Conservation (phyloP, 2,329 filamentous ascomycete species). For the Aureobasidium mangrovei region DNA sequence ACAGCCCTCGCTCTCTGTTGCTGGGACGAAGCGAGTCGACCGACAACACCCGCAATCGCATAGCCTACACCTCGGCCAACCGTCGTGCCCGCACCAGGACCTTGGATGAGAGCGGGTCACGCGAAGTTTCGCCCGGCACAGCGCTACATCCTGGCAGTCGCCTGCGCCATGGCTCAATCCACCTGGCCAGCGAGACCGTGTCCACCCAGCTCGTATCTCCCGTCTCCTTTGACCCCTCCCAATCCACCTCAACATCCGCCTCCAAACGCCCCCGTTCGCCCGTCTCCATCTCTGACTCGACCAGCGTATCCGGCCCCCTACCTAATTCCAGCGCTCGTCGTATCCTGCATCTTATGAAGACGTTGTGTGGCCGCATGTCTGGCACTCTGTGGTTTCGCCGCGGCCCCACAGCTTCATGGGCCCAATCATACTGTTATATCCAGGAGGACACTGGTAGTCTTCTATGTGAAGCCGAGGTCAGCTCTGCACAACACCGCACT, state of each 20-base stretch:
- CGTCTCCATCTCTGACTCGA: constrained; percentile 25
- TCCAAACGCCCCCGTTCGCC: constrained; percentile 18
- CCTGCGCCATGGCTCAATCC: constrained; percentile 12
- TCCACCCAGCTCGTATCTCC: neutral
- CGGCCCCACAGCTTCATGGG: constrained; percentile 55
- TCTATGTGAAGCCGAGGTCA: constrained; percentile 64
- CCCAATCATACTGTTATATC: constrained; percentile 64
- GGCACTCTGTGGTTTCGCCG: constrained; percentile 66
- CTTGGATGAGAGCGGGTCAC: constrained; percentile 2
- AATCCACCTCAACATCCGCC: constrained; percentile 17
- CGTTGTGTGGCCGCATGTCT: constrained; percentile 68
- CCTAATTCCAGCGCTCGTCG: constrained; percentile 56
- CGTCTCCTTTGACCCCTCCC: neutral
- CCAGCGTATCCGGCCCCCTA: constrained; percentile 20
- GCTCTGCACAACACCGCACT: constrained; percentile 54
- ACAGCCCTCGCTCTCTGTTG: constrained; percentile 7
- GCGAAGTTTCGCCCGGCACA: constrained; percentile 1
- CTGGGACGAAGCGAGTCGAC: constrained; percentile 12
- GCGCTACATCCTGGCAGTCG: neutral
- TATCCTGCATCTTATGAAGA: constrained; percentile 67
- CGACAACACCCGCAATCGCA: neutral
- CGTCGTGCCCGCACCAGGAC: constrained; percentile 8
- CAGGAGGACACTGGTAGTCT: constrained; percentile 66
- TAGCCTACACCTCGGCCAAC: neutral
- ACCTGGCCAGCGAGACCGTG: neutral